Conservation (phyloP, 2,329 filamentous ascomycete genomes). For the Botryotinia convoluta region DNA sequence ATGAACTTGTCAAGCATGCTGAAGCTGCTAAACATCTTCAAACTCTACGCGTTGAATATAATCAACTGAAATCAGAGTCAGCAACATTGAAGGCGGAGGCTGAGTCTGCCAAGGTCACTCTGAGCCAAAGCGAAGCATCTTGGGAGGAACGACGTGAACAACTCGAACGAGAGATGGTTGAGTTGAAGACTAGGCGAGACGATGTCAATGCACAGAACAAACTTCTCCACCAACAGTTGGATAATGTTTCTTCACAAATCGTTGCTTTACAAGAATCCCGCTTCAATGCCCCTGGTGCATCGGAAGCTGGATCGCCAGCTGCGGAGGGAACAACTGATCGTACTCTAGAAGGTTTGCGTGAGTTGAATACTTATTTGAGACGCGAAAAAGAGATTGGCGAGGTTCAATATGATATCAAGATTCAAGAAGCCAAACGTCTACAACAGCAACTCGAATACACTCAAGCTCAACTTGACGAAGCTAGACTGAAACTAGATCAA, state of each 20-base stretch:
- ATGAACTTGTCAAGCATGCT: conserved; percentile 90
- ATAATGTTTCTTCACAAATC: conserved; percentile 78
- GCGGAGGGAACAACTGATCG: conserved; percentile 51
- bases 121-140: conserved; percentile 78
- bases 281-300: conserved; percentile 52
- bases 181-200: conserved; percentile 75
- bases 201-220: conserved; percentile 88
- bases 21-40: conserved; percentile 88
- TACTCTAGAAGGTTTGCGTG: conserved; percentile 74
- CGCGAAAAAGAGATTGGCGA: conserved; percentile 98
- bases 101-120: conserved; percentile 76
- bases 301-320: conserved; percentile 43
- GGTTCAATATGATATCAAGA: conserved; percentile 88
- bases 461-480: conserved; percentile 84
- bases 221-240: conserved; percentile 83
- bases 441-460: conserved; percentile 88
- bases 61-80: conserved; percentile 76
- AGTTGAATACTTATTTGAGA: conserved; percentile 86
- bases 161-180: conserved; percentile 79
- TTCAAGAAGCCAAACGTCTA: conserved; percentile 81
- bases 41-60: conserved; percentile 73
- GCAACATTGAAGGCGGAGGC: conserved; percentile 75
- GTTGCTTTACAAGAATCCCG: conserved; percentile 75
- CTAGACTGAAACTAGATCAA: conserved; percentile 83
- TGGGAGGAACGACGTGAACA: conserved; percentile 81